phyloP scores from a whole-genome alignment of 495 filamentous ascomycete species.

The Hypoxylon cercidicola region DNA sequence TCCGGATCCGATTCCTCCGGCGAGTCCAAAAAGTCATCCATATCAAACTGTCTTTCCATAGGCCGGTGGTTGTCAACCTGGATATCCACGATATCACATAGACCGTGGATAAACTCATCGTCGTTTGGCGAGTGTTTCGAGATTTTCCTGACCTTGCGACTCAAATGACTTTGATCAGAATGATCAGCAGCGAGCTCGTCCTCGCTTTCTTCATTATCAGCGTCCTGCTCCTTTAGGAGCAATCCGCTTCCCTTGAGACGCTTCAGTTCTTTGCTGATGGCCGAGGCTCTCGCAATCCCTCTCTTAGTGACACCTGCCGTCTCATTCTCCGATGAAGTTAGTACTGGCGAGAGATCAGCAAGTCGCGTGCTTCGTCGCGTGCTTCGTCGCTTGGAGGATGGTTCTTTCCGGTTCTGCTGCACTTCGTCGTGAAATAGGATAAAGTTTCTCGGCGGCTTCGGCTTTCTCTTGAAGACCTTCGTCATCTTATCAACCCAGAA shows the following conservation, averaged over 20 bases:
- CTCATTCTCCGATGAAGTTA: slow-evolving; percentile 51
- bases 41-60: slow-evolving; percentile 74
- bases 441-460: slow-evolving; percentile 58
- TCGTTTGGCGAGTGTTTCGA: slow-evolving; percentile 16
- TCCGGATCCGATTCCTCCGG: slow-evolving; percentile 73
- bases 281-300: slow-evolving; percentile 21
- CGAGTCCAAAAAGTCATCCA: slow-evolving; percentile 85
- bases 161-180: slow-evolving; percentile 9
- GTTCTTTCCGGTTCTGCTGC: slow-evolving; percentile 24
- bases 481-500: slow-evolving; percentile 74
- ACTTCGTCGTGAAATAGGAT: slow-evolving; percentile 41
- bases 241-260: slow-evolving; percentile 27
- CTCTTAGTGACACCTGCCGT: slow-evolving; percentile 11
- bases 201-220: slow-evolving; percentile 45
- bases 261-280: slow-evolving; percentile 33
- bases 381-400: background rate
- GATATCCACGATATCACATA: slow-evolving; percentile 83
- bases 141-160: slow-evolving; percentile 23
- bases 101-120: slow-evolving; percentile 68
- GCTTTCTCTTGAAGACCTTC: slow-evolving; percentile 70
- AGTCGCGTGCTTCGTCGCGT: slow-evolving; percentile 41
- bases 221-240: slow-evolving; percentile 34
- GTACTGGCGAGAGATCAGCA: slow-evolving; percentile 30
- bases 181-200: slow-evolving; percentile 40
- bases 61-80: slow-evolving; percentile 85